These are phyloP conservation scores for Penicillium cosmopolitanum DNA, from an alignment of 495 filamentous ascomycete species.

Conservation along the genomic window DNA sequence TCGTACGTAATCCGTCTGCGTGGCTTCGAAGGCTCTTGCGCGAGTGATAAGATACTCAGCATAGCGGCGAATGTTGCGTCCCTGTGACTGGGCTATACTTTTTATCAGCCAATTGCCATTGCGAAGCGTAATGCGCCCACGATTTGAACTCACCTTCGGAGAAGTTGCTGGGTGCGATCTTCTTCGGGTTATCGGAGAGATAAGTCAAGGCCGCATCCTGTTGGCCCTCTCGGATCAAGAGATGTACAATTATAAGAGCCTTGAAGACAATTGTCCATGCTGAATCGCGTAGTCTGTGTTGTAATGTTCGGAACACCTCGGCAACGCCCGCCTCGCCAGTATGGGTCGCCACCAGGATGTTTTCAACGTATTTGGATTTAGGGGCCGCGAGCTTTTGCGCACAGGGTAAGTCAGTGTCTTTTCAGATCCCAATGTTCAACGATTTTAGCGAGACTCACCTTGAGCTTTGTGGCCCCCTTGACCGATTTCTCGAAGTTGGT, in stretches of 20 bases:
- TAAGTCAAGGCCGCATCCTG: constrained; percentile 85
- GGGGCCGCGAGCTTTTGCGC: constrained; percentile 79
- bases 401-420: constrained; percentile 9
- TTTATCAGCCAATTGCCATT: constrained; percentile 16
- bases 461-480: constrained; percentile 92
- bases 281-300: constrained; percentile 85
- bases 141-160: constrained; percentile 72
- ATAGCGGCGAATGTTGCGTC: constrained; percentile 92
- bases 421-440: not conserved
- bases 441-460: constrained; percentile 58
- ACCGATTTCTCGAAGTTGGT: constrained; percentile 90
- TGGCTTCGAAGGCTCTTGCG: constrained; percentile 78
- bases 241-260: constrained; percentile 88
- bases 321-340: constrained; percentile 93
- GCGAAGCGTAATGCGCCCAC: constrained; percentile 11
- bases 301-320: constrained; percentile 91
- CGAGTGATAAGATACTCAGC: constrained; percentile 82
- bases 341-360: constrained; percentile 94
- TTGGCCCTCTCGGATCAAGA: constrained; percentile 97
- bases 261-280: constrained; percentile 99
- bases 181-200: constrained; percentile 79
- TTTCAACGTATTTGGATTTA: constrained; percentile 99
- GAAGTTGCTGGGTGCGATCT: constrained; percentile 86
- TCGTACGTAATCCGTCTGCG: constrained; percentile 88
- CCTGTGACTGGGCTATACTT: constrained; percentile 80